phyloP scores from a whole-genome alignment of 177 flowering plant genomes.

The Vitis hybrid region DNA sequence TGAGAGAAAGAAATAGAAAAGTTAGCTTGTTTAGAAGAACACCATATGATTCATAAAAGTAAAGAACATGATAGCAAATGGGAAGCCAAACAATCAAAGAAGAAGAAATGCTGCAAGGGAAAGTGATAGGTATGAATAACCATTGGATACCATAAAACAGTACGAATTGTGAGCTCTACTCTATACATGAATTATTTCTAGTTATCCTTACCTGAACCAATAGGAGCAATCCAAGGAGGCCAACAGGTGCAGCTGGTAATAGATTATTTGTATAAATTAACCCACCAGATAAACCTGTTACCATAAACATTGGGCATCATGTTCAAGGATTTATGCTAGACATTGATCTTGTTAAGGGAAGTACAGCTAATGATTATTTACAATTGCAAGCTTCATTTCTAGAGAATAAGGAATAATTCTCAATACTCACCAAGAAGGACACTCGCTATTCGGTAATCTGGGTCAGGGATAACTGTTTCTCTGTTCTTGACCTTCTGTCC shows the following conservation, averaged over 20 bases:
- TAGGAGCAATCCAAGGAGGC: slow-evolving; percentile 82
- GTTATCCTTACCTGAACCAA: slow-evolving; percentile 64
- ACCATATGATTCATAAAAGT: not conserved
- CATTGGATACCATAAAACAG: not conserved
- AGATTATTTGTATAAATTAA: slow-evolving; percentile 72
- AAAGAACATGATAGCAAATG: not conserved
- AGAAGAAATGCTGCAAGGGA: not conserved
- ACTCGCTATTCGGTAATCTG: slow-evolving; percentile 82
- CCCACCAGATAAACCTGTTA: slow-evolving; percentile 81
- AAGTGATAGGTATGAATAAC: not conserved
- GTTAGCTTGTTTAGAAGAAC: not conserved
- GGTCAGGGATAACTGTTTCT: slow-evolving; percentile 78
- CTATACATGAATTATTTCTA: not conserved
- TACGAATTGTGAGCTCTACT: not conserved
- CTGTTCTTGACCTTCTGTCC: slow-evolving; percentile 47
- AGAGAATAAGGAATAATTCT: not conserved
- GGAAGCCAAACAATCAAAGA: not conserved
- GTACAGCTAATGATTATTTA: not conserved
- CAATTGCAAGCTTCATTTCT: not conserved
- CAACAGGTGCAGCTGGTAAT: slow-evolving; percentile 73
- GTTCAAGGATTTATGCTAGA: not conserved
- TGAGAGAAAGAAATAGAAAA: slow-evolving; percentile 36
- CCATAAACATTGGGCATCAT: not conserved
- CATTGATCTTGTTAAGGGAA: not conserved
- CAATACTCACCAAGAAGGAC: slow-evolving; percentile 65